Percentiles rank a stretch among this genome's conserved stretches.
phyloP scores from a whole-genome alignment of 805 yeast species.

The Kodamaea leandrae region DNA sequence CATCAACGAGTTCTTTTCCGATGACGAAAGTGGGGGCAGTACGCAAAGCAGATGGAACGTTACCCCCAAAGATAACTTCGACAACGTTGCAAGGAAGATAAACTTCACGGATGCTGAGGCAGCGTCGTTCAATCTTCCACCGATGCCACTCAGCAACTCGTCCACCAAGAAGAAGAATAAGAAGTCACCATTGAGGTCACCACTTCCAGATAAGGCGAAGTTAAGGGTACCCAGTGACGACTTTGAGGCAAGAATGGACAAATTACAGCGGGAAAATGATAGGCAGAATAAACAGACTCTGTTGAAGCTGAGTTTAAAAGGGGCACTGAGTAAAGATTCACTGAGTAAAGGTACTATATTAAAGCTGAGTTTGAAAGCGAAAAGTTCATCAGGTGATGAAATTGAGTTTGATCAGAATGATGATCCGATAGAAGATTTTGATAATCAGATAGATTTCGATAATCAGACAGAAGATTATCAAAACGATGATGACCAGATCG shows the following conservation, averaged over 20 bases:
- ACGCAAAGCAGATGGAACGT: slow-evolving; percentile 7
- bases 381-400: no score
- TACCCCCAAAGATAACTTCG: slow-evolving; percentile 19
- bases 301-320: no score
- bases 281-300: not conserved
- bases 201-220: slow-evolving; percentile 23
- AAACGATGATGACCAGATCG: no score
- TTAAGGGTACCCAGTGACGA: slow-evolving; percentile 5
- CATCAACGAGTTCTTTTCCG: slow-evolving; percentile 64
- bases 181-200: slow-evolving; percentile 32
- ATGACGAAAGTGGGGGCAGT: slow-evolving; percentile 31
- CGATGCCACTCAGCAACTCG: slow-evolving; percentile 22
- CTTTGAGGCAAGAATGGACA: slow-evolving; percentile 4
- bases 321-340: no score
- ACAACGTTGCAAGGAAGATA: slow-evolving; percentile 32
- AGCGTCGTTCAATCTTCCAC: slow-evolving; percentile 29
- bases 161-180: slow-evolving; percentile 20
- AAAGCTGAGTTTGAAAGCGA: no score
- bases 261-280: not conserved
- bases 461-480: not conserved
- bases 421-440: no score
- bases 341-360: no score
- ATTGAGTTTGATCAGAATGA: no score
- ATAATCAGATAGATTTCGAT: not conserved
- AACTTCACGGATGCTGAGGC: slow-evolving; percentile 36